These are phyloP conservation scores for Brassica cretica DNA, from an alignment of 345 rosid genomes.

Conservation along the genomic window DNA sequence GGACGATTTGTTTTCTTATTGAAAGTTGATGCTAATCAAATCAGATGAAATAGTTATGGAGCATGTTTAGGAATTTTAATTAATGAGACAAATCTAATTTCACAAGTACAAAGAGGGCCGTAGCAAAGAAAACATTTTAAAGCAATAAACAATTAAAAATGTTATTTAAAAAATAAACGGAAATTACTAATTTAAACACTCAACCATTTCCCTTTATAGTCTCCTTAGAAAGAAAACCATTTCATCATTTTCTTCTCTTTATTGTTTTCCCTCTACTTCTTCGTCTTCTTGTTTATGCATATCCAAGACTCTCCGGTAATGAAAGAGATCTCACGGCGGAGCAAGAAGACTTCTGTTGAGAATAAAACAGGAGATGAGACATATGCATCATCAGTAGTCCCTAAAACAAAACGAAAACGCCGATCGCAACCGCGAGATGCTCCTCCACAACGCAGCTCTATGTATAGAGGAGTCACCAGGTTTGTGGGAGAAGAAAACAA, in stretches of 20 bases:
- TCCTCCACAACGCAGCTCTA: conserved; percentile 90
- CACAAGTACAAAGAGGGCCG: conserved; percentile 39
- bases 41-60: conserved; percentile 14
- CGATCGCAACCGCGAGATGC: conserved; percentile 77
- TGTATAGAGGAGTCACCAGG: conserved; percentile 92
- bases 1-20: background rate
- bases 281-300: background rate
- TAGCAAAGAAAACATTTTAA: conserved; percentile 3
- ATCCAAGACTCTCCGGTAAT: conserved; percentile 19
- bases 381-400: conserved; percentile 30
- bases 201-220: conserved; percentile 36
- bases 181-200: conserved; percentile 21
- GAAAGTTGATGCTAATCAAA: conserved; percentile 10
- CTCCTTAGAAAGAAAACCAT: conserved; percentile 10
- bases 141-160: background rate
- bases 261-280: conserved; percentile 1
- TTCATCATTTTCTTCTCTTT: conserved; percentile 10
- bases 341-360: conserved; percentile 15
- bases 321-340: conserved; percentile 27
- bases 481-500: background rate
- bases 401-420: conserved; percentile 70
- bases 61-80: conserved; percentile 3
- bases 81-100: conserved; percentile 14
- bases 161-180: background rate
- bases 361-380: conserved; percentile 24